Conservation (phyloP, 768 basidiomycete genomes). For the Pisolithus albus region DNA sequence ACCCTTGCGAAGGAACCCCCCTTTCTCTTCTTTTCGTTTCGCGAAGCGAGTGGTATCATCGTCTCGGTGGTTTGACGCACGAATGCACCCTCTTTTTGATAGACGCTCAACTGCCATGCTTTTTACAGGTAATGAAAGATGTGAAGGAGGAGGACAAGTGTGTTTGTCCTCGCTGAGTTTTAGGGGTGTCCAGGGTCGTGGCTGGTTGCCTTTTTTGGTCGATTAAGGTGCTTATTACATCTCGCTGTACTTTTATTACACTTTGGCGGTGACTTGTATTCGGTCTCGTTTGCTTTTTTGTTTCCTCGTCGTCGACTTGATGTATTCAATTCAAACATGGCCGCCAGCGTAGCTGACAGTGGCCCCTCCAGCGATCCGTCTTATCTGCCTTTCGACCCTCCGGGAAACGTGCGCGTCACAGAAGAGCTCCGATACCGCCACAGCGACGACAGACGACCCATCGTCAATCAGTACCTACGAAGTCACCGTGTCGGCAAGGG, state of each 20-base stretch:
- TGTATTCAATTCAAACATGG: slow-evolving; percentile 23
- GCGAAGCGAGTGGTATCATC: background rate
- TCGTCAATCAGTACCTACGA: slow-evolving; percentile 85
- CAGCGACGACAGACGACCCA: slow-evolving; percentile 35
- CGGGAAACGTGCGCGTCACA: slow-evolving; percentile 46
- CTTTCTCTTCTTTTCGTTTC: background rate
- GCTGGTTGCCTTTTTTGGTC: background rate
- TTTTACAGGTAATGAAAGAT: slow-evolving; percentile 39
- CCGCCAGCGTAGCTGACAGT: slow-evolving; percentile 14
- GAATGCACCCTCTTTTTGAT: slow-evolving; percentile 17
- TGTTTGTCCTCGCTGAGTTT: slow-evolving; percentile 32
- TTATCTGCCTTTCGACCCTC: slow-evolving; percentile 31
- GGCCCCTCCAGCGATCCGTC: slow-evolving; percentile 31
- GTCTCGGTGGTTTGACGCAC: background rate
- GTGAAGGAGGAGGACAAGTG: slow-evolving; percentile 48
- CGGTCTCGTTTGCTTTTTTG: slow-evolving; percentile 3
- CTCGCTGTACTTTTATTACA: slow-evolving; percentile 11
- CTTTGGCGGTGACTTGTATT: slow-evolving; percentile 9
- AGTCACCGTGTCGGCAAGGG: slow-evolving; percentile 74
- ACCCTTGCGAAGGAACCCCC: background rate
- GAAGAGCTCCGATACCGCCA: slow-evolving; percentile 35
- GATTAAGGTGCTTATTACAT: background rate
- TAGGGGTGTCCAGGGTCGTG: slow-evolving; percentile 26
- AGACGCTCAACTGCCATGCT: slow-evolving; percentile 16
- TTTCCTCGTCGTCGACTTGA: slow-evolving; percentile 12